phyloP scores from a whole-genome alignment of 805 yeast species.

The Saturnispora mendoncae region DNA sequence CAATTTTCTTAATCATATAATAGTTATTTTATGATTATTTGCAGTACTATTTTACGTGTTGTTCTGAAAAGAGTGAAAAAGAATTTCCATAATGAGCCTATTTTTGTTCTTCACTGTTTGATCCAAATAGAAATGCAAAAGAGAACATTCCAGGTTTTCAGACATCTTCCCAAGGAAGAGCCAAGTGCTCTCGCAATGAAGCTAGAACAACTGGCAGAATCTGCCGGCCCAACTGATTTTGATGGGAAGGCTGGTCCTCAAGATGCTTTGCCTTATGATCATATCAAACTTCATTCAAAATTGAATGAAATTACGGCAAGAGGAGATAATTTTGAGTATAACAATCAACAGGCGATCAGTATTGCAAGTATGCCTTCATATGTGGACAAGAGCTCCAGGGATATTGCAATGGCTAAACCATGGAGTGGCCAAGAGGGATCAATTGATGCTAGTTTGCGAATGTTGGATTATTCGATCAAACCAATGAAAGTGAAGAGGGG shows the following conservation, averaged over 20 bases:
- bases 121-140: not conserved
- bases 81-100: no score
- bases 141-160: not conserved
- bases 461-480: constrained; percentile 46
- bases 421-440: constrained; percentile 52
- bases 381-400: constrained; percentile 37
- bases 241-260: constrained; percentile 30
- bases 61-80: no score
- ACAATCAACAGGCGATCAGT: constrained; percentile 34
- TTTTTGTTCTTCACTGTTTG: no score
- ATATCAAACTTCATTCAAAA: constrained; percentile 19
- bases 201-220: constrained; percentile 35
- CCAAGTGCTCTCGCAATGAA: constrained; percentile 29
- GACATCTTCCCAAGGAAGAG: not conserved
- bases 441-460: constrained; percentile 40
- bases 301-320: constrained; percentile 23
- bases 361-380: constrained; percentile 34
- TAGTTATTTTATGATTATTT: no score
- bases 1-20: no score
- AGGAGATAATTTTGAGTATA: constrained; percentile 26
- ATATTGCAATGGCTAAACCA: constrained; percentile 41
- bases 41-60: no score
- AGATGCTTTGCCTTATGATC: constrained; percentile 22
- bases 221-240: constrained; percentile 29
- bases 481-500: constrained; percentile 22